Percentiles rank a stretch among this genome's conserved stretches.
Conservation (phyloP, 371 early-diverging fungal species). For the Saksenaea oblongispora region DNA sequence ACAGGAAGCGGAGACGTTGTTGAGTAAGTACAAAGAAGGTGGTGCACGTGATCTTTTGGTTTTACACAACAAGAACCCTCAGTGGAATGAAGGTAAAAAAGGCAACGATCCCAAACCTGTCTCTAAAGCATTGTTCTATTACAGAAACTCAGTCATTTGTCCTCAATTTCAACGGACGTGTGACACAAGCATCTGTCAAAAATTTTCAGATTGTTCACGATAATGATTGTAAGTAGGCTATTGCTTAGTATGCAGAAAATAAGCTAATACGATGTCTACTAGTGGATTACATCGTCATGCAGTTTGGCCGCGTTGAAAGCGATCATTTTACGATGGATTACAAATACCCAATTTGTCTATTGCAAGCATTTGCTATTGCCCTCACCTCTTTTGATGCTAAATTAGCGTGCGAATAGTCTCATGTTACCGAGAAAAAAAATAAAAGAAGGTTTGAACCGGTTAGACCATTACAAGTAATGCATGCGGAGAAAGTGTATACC, state of each 20-base stretch:
- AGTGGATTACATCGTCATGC: slow-evolving; percentile 95
- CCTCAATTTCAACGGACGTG: slow-evolving; percentile 94
- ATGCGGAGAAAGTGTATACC: too few species aligned
- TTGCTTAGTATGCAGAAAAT: not conserved
- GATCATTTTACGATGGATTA: slow-evolving; percentile 93
- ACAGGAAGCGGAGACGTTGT: slow-evolving; percentile 69
- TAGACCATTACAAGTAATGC: not conserved
- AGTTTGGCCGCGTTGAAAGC: slow-evolving; percentile 88
- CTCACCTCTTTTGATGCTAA: slow-evolving; percentile 91
- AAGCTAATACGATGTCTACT: not conserved
- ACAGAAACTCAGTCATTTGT: slow-evolving; percentile 92
- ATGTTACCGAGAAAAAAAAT: too few species aligned
- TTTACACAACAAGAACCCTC: slow-evolving; percentile 89
- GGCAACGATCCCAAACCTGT: not conserved
- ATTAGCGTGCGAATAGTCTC: slow-evolving; percentile 78
- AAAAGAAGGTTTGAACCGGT: slow-evolving; percentile 5
- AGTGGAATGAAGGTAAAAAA: slow-evolving; percentile 84
- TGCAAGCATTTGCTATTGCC: slow-evolving; percentile 95
- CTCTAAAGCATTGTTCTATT: not conserved
- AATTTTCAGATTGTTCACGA: slow-evolving; percentile 97
- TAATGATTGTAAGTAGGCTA: slow-evolving; percentile 70
- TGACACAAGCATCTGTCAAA: slow-evolving; percentile 93
- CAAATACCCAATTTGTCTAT: slow-evolving; percentile 90
- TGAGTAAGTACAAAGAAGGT: slow-evolving; percentile 61
- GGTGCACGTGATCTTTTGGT: slow-evolving; percentile 66